These are phyloP conservation scores for Serendipita indica DNA, from an alignment of 768 basidiomycete species.

Conservation along the genomic window DNA sequence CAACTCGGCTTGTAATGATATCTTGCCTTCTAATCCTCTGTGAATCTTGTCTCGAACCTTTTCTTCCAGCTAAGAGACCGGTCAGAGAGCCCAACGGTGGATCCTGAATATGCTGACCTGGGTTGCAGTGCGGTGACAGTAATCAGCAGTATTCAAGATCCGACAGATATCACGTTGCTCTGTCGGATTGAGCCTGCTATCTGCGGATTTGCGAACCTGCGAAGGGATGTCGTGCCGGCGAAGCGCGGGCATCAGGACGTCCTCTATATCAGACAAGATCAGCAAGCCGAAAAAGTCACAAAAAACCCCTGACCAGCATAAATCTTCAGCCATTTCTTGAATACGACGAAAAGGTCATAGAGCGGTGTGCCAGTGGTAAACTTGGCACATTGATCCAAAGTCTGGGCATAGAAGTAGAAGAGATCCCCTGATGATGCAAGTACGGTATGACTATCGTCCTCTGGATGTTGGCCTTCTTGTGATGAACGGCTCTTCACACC, in stretches of 20 bases:
- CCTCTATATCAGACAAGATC: constrained; percentile 44
- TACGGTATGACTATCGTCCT: constrained; percentile 43
- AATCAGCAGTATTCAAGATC: constrained; percentile 95
- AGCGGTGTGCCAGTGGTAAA: constrained; percentile 73
- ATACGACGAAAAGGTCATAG: constrained; percentile 63
- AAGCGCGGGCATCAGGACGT: constrained; percentile 58
- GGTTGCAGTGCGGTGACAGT: constrained; percentile 80
- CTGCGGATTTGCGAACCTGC: constrained; percentile 51
- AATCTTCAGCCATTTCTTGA: constrained; percentile 86
- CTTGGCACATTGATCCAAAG: constrained; percentile 84
- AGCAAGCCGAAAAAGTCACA: background rate
- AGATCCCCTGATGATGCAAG: constrained; percentile 89
- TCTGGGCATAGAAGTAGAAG: constrained; percentile 95
- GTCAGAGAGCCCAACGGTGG: background rate
- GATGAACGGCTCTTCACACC: constrained; percentile 47
- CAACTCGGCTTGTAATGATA: constrained; percentile 71
- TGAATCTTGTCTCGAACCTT: constrained; percentile 74
- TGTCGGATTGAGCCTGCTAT: constrained; percentile 58
- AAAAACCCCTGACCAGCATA: constrained; percentile 65
- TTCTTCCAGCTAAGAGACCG: constrained; percentile 59
- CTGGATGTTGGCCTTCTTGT: constrained; percentile 35
- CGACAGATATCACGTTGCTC: constrained; percentile 73
- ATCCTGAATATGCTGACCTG: constrained; percentile 38
- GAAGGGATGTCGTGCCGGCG: constrained; percentile 40
- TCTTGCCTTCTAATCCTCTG: constrained; percentile 56